These are phyloP conservation scores for Ophiostoma piceae DNA, from an alignment of 2,329 filamentous ascomycete species.

Conservation along the genomic window DNA sequence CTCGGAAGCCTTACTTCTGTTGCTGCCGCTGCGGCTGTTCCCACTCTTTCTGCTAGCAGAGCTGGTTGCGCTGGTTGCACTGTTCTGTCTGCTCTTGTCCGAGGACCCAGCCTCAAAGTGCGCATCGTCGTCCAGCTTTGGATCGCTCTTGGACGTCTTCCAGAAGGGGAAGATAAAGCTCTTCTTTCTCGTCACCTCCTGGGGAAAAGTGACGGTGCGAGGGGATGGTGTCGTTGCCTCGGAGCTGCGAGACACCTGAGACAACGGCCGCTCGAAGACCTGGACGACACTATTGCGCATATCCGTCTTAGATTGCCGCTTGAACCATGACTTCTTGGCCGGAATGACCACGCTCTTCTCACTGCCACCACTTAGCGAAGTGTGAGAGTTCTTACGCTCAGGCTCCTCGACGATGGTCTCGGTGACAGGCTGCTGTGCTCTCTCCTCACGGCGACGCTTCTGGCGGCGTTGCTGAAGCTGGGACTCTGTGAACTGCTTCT, in stretches of 20 bases:
- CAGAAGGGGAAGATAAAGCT: constrained; percentile 53
- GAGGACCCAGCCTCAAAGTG: not conserved
- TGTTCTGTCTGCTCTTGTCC: constrained; percentile 26
- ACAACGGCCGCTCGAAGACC: not conserved
- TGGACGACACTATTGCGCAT: constrained; percentile 23
- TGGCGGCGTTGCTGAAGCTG: not conserved
- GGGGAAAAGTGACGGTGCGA: not conserved
- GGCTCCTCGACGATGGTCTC: constrained; percentile 26
- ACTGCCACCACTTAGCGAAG: constrained; percentile 16
- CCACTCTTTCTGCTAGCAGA: constrained; percentile 11
- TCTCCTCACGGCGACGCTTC: constrained; percentile 8
- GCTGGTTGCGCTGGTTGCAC: constrained; percentile 15
- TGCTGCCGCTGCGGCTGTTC: constrained; percentile 20
- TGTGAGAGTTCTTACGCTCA: constrained; percentile 5
- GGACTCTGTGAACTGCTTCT: not conserved
- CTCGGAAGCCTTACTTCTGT: constrained; percentile 19
- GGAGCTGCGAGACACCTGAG: constrained; percentile 15
- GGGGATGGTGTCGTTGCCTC: constrained; percentile 11
- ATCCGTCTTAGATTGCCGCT: constrained; percentile 27
- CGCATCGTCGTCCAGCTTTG: constrained; percentile 39
- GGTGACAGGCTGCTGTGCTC: not conserved
- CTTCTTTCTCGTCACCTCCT: constrained; percentile 40
- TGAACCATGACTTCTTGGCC: constrained; percentile 26
- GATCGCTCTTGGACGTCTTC: constrained; percentile 43
- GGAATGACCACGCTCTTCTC: constrained; percentile 14